phyloP scores from a whole-genome alignment of 1,284 basidiomycete genomes.

The Melanopsichium pennsylvanicum region DNA sequence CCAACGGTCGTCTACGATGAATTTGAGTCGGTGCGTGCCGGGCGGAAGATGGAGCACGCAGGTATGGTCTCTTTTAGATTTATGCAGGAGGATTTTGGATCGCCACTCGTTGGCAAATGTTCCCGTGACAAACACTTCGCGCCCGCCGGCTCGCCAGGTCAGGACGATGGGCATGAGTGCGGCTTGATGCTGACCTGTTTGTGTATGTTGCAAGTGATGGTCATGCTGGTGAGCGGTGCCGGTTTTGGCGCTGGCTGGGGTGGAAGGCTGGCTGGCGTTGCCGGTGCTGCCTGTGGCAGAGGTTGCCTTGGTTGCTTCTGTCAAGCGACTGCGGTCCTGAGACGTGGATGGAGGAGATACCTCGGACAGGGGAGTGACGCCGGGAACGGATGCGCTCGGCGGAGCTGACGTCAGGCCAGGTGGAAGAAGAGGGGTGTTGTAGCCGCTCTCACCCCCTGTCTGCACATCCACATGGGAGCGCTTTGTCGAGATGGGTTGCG shows the following conservation, averaged over 20 bases:
- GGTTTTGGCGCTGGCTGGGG: slow-evolving; percentile 21
- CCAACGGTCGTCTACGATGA: slow-evolving; percentile 92
- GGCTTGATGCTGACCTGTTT: slow-evolving; percentile 11
- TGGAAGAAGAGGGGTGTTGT: slow-evolving; percentile 50
- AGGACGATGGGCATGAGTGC: slow-evolving; percentile 38
- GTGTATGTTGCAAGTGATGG: slow-evolving; percentile 9
- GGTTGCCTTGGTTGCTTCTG: slow-evolving; percentile 2
- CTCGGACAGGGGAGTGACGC: slow-evolving; percentile 26
- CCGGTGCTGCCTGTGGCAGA: slow-evolving; percentile 6
- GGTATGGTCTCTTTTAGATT: slow-evolving; percentile 53
- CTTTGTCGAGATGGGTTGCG: slow-evolving; percentile 19
- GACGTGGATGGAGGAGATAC: slow-evolving; percentile 12
- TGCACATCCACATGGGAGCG: slow-evolving; percentile 44
- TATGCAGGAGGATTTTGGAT: slow-evolving; percentile 66
- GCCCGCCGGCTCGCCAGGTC: slow-evolving; percentile 59
- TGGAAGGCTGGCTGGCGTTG: slow-evolving; percentile 25
- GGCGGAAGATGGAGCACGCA: slow-evolving; percentile 70
- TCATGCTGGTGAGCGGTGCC: slow-evolving; percentile 1
- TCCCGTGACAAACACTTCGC: slow-evolving; percentile 71
- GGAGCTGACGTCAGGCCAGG: slow-evolving; percentile 46
- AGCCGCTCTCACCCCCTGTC: slow-evolving; percentile 50
- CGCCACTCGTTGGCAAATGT: slow-evolving; percentile 72
- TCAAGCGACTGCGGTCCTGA: slow-evolving; percentile 1
- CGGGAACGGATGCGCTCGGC: slow-evolving; percentile 32
- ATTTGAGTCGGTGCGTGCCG: slow-evolving; percentile 93